A percentile compares a stretch with the other conserved stretches of the same genome.
phyloP scores from a whole-genome alignment of 768 basidiomycete species.

The Leccinum fibrillosum region DNA sequence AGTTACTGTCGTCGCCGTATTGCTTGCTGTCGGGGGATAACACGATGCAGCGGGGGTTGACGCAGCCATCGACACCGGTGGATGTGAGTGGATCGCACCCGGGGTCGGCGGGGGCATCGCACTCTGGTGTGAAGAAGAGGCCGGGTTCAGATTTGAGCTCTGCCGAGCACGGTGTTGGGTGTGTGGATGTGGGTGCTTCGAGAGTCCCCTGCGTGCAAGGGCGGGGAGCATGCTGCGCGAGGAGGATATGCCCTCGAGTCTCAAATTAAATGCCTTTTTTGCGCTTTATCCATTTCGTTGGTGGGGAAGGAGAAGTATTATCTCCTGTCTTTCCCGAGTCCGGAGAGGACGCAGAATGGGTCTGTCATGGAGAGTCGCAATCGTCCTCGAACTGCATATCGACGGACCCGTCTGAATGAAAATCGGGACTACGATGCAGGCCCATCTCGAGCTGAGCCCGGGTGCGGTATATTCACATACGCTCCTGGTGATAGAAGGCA shows the following conservation, averaged over 20 bases:
- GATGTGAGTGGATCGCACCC: conserved; percentile 15
- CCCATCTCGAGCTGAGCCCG: conserved; percentile 57
- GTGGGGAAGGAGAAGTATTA: conserved; percentile 25
- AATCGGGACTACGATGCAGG: conserved; percentile 21
- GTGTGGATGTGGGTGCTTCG: conserved; percentile 25
- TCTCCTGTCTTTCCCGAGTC: conserved; percentile 31
- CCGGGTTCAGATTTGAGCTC: conserved; percentile 30
- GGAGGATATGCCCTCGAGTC: conserved; percentile 41
- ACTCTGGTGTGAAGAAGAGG: conserved; percentile 23
- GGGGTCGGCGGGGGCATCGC: conserved; percentile 9
- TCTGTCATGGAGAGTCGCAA: conserved; percentile 17
- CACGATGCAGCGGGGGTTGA: conserved; percentile 21
- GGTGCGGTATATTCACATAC: conserved; percentile 68
- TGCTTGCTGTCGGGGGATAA: conserved; percentile 29
- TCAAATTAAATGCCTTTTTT: conserved; percentile 60
- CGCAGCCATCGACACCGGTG: conserved; percentile 12
- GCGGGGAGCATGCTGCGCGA: conserved; percentile 18
- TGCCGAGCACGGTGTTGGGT: conserved; percentile 29
- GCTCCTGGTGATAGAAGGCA: conserved; percentile 66
- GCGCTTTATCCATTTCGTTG: conserved; percentile 48
- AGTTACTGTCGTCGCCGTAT: conserved; percentile 30
- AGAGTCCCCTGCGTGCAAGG: conserved; percentile 22
- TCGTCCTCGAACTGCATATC: conserved; percentile 21
- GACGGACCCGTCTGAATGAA: conserved; percentile 1
- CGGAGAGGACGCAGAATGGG: conserved; percentile 18